These are phyloP conservation scores for Akanthomyces lecanii DNA, from an alignment of 2,329 filamentous ascomycete genomes.

Conservation along the genomic window DNA sequence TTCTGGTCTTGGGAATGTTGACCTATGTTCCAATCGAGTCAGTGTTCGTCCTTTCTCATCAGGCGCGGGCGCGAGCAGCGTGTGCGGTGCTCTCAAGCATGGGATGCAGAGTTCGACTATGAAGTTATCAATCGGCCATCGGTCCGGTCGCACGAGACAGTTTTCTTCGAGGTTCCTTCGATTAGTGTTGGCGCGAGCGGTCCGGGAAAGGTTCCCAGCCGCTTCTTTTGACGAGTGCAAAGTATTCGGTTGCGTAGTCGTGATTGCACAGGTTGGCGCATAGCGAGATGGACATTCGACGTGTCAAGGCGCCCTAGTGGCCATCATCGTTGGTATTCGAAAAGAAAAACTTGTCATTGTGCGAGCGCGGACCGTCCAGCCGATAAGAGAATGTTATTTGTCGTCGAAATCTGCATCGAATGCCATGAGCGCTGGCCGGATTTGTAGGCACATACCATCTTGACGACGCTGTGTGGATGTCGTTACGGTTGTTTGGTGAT, in stretches of 20 bases:
- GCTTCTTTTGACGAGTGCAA: neutral
- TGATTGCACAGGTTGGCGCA: neutral
- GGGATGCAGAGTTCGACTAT: conserved; percentile 13
- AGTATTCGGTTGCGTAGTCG: neutral
- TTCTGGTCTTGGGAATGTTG: conserved; percentile 97
- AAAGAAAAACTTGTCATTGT: conserved; percentile 28
- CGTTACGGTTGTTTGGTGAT: conserved; percentile 41
- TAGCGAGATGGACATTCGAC: neutral
- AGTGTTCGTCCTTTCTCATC: conserved; percentile 2
- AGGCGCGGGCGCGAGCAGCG: conserved; percentile 2
- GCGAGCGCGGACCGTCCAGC: conserved; percentile 24
- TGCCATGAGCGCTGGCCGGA: conserved; percentile 1
- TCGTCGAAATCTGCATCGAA: conserved; percentile 17
- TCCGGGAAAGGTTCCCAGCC: neutral
- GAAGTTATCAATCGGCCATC: neutral
- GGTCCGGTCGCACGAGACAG: conserved; percentile 21
- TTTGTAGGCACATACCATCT: conserved; percentile 40
- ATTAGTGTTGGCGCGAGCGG: neutral
- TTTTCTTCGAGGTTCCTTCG: conserved; percentile 18
- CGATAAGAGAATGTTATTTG: conserved; percentile 14
- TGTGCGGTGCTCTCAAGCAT: neutral
- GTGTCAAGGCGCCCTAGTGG: neutral
- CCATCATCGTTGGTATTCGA: neutral
- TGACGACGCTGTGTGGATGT: conserved; percentile 43
- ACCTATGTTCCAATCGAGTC: conserved; percentile 55